Evolutionary conservation across 495 filamentous ascomycete species (phyloP), one percentile per base, ranked within the genome.

Genomic region (Hyaloscypha variabilis): DNA sequence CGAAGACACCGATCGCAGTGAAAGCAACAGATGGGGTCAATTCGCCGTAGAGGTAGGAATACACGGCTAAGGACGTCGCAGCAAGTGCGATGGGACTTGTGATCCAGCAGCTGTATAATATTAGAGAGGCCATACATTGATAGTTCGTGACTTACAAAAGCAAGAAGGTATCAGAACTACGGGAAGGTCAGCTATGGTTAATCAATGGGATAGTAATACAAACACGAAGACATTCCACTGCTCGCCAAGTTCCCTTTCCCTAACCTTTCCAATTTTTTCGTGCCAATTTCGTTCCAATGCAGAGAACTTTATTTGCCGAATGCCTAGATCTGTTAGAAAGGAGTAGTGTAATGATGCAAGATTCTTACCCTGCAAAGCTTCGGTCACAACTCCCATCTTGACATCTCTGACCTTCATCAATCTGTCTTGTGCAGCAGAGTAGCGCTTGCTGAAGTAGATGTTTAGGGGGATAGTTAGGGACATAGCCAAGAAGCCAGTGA

Each of bases 281-380:
- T 94, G 84, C 92, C 92, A 96, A 65, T 90, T 85, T 19, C 78
- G 74, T 71, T 96, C 92, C n/a, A 92, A 74, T 11, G 91, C 92
- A 0, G 90, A 91, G 68, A 96, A 94, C 69, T 96, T 96, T 73
- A 96, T 91, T 72, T 96, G 92, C 6, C 92, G 84, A 61, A 96
- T 94, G 21, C 69, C 67, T 70, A 14, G 6, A 46, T 63, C n/a
- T 28, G 53, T 29, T 1, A 63, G 54, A 14, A 28, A 34, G 31
- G 13, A 42, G 8, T 28, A 1, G 6, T 6, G 1, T 24, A 13
- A 17, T 17, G 3, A 21, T 21, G 39, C 36, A 0, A 26, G 13
- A 52, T n/a, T 21, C 52, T 30, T 64, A 39, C 89, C 92, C 67
- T 91, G 87, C 0, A 96, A 77, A 1, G 90, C 91, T 73, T 96